Percentiles rank a stretch among this genome's conserved stretches.
These are phyloP conservation scores for Scheffersomyces lignosus DNA, from an alignment of 805 yeast species.

Conservation along the genomic window DNA sequence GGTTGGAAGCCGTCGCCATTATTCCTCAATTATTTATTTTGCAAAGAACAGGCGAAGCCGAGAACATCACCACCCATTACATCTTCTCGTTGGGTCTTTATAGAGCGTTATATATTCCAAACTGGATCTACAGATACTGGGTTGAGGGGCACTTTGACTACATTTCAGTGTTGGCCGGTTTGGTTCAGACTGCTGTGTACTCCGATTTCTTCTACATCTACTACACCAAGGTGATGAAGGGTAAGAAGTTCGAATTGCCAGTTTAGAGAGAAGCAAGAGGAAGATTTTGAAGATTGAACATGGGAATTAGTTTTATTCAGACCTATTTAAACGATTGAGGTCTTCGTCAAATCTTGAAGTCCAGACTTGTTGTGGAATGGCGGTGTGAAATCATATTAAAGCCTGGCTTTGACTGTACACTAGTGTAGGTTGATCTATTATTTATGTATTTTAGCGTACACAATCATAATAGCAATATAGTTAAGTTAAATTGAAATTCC, in stretches of 20 bases:
- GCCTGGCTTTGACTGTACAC: too few species aligned
- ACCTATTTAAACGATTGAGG: too few species aligned
- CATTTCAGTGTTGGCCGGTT: conserved; percentile 73
- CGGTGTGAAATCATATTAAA: too few species aligned
- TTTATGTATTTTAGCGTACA: too few species aligned
- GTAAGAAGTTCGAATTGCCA: conserved; percentile 75
- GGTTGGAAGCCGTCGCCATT: conserved; percentile 92
- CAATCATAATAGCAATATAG: too few species aligned
- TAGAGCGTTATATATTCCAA: conserved; percentile 87
- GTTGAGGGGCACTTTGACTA: conserved; percentile 65
- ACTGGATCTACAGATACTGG: conserved; percentile 88
- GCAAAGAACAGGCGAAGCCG: conserved; percentile 86
- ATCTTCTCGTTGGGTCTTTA: conserved; percentile 91
- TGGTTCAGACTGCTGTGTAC: conserved; percentile 82
- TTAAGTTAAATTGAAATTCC: too few species aligned
- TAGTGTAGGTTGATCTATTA: too few species aligned
- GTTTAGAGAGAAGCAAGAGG: conserved; percentile 28
- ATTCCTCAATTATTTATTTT: conserved; percentile 90
- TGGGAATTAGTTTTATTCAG: too few species aligned
- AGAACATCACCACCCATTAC: conserved; percentile 85
- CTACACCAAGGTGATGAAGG: conserved; percentile 75
- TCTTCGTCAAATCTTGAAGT: too few species aligned
- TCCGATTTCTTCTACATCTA: conserved; percentile 96
- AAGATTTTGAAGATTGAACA: too few species aligned
- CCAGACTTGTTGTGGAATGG: too few species aligned